phyloP scores from a whole-genome alignment of 495 filamentous ascomycete species.

The Darksidea phi region DNA sequence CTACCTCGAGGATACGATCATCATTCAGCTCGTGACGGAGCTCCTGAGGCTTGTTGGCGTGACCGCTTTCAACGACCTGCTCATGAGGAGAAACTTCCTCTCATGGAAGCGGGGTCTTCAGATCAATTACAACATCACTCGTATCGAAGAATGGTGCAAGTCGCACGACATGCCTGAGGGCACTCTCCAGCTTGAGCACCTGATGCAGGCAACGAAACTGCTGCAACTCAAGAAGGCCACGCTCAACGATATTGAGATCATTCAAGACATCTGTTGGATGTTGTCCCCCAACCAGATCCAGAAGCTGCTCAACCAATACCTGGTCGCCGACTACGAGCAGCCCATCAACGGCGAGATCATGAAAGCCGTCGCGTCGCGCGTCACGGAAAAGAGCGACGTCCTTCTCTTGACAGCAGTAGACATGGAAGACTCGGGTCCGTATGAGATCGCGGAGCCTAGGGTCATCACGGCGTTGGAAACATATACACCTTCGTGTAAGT shows the following conservation, averaged over 20 bases:
- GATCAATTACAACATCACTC: constrained; percentile 99
- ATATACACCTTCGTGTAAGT: constrained; percentile 91
- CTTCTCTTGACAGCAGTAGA: constrained; percentile 90
- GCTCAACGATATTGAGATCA: constrained; percentile 98
- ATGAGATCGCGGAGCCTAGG: constrained; percentile 96
- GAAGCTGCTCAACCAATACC: constrained; percentile 96
- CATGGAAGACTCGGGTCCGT: constrained; percentile 99
- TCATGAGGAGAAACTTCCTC: constrained; percentile 97
- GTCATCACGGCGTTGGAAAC: constrained; percentile 96
- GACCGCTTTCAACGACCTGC: constrained; percentile 96
- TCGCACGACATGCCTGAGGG: constrained; percentile 99
- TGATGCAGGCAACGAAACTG: constrained; percentile 99
- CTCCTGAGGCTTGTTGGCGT: constrained; percentile 91
- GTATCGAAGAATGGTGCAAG: constrained; percentile 99
- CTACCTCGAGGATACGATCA: constrained; percentile 92
- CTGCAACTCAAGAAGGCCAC: constrained; percentile 99
- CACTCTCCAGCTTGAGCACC: constrained; percentile 93
- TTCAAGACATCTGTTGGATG: constrained; percentile 99
- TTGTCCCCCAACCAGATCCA: constrained; percentile 98
- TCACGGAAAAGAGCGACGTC: constrained; percentile 98
- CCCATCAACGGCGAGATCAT: constrained; percentile 99
- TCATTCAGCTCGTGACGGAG: constrained; percentile 93
- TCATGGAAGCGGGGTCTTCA: constrained; percentile 99
- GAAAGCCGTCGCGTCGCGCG: constrained; percentile 96
- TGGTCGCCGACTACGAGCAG: constrained; percentile 98